Evolutionary conservation across 2,329 filamentous ascomycete species (phyloP).

Genomic region (Corinectria fuckeliana): DNA sequence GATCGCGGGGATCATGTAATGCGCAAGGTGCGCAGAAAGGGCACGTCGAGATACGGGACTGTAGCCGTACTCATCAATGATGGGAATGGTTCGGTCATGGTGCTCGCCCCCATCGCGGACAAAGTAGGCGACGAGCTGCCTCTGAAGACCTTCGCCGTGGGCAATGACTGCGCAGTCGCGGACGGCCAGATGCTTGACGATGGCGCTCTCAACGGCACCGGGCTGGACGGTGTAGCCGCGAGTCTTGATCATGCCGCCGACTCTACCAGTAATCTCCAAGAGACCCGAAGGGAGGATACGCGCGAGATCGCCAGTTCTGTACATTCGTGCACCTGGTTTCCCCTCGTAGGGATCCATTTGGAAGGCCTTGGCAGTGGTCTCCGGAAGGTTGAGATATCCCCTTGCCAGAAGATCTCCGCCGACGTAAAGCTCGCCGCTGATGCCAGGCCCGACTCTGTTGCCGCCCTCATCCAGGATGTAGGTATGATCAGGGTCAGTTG

Average conservation of each 20-base stretch:
- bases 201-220: constrained; percentile 76
- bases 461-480: constrained; percentile 77
- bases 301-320: constrained; percentile 75
- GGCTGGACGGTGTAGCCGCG: constrained; percentile 81
- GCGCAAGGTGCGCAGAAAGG: constrained; percentile 71
- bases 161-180: constrained; percentile 74
- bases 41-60: constrained; percentile 72
- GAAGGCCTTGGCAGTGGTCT: constrained; percentile 78
- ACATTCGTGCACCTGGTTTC: constrained; percentile 70
- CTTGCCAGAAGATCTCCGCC: constrained; percentile 76
- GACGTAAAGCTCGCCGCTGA: constrained; percentile 75
- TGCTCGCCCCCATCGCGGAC: constrained; percentile 69
- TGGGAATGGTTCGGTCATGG: constrained; percentile 63
- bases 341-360: constrained; percentile 68
- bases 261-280: constrained; percentile 77
- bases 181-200: constrained; percentile 73
- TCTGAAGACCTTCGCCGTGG: constrained; percentile 77
- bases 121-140: constrained; percentile 78
- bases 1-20: constrained; percentile 82
- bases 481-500: constrained; percentile 69
- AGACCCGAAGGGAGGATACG: constrained; percentile 70
- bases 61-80: constrained; percentile 74
- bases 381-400: constrained; percentile 80
- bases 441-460: constrained; percentile 66
- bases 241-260: constrained; percentile 82